phyloP scores from a whole-genome alignment of 148 eudicot genomes.

The Chenopodium album region DNA sequence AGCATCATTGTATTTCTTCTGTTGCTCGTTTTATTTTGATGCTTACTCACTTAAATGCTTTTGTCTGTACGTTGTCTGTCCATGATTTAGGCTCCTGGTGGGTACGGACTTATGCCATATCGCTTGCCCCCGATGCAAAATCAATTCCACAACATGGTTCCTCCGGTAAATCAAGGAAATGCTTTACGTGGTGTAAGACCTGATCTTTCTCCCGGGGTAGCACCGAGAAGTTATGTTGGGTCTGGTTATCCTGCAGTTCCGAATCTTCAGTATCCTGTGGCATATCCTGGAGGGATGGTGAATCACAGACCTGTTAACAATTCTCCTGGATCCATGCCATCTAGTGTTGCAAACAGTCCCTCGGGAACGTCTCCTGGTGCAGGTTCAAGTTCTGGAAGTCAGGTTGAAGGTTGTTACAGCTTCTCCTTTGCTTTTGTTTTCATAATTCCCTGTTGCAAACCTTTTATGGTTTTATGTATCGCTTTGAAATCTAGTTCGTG shows the following conservation, averaged over 20 bases:
- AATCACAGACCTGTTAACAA: slow-evolving; percentile 58
- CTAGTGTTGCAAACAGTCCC: slow-evolving; percentile 48
- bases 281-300: slow-evolving; percentile 69
- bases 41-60: not conserved
- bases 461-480: not conserved
- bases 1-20: not conserved
- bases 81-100: slow-evolving; percentile 63
- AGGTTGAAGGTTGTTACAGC: slow-evolving; percentile 65
- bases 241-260: slow-evolving; percentile 65
- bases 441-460: not conserved
- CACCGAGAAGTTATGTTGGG: slow-evolving; percentile 66
- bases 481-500: not conserved
- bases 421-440: not conserved
- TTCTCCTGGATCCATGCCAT: slow-evolving; percentile 55
- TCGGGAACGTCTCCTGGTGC: slow-evolving; percentile 73
- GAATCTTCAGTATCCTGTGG: slow-evolving; percentile 57
- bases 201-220: slow-evolving; percentile 54
- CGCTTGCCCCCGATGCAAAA: slow-evolving; percentile 75
- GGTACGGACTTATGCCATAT: slow-evolving; percentile 82
- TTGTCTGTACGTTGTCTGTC: slow-evolving; percentile 16
- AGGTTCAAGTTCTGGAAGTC: slow-evolving; percentile 59
- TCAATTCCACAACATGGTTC: slow-evolving; percentile 55
- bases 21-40: not conserved
- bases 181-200: slow-evolving; percentile 59
- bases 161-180: slow-evolving; percentile 62